Percentiles rank a stretch among this genome's conserved stretches.
These are phyloP conservation scores for Trichoderma aggressivum DNA, from an alignment of 2,329 filamentous ascomycete species.

Conservation along the genomic window DNA sequence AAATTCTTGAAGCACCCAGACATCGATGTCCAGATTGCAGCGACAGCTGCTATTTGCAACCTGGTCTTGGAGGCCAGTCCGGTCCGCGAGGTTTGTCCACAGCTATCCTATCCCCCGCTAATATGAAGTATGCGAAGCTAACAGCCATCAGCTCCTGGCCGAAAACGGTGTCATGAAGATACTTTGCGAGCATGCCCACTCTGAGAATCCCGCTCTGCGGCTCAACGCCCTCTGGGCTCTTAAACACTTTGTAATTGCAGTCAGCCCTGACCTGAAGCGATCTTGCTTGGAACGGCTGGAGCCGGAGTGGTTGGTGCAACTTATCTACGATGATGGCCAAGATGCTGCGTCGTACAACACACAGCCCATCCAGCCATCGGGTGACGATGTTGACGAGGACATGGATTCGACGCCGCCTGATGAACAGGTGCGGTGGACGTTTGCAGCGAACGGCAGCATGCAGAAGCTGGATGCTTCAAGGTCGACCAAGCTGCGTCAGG, in stretches of 20 bases:
- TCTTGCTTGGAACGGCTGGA: constrained; percentile 73
- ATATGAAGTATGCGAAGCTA: constrained; percentile 22
- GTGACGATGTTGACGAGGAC: constrained; percentile 54
- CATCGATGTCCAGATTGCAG: constrained; percentile 78
- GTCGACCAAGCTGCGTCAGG: constrained; percentile 46
- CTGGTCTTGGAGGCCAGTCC: constrained; percentile 85
- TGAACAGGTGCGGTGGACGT: constrained; percentile 40
- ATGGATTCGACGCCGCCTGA: constrained; percentile 53
- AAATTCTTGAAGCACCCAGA: constrained; percentile 70
- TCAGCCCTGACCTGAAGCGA: constrained; percentile 69
- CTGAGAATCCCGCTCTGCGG: constrained; percentile 71
- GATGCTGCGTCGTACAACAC: constrained; percentile 47
- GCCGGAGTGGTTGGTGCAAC: constrained; percentile 73
- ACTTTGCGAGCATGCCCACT: constrained; percentile 81
- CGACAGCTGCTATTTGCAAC: constrained; percentile 81
- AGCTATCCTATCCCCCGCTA: no score
- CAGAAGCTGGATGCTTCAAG: constrained; percentile 34
- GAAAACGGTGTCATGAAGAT: constrained; percentile 71
- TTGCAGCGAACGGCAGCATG: constrained; percentile 31
- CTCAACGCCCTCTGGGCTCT: constrained; percentile 89
- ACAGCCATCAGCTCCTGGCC: constrained; percentile 59
- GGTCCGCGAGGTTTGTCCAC: constrained; percentile 79
- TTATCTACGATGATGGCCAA: constrained; percentile 65
- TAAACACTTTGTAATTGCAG: constrained; percentile 79
- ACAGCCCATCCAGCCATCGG: constrained; percentile 28